A percentile compares a stretch with the other conserved stretches of the same genome.
These are phyloP conservation scores for Nelumbo lutea DNA, from an alignment of 164 flowering plant genomes.

Conservation along the genomic window DNA sequence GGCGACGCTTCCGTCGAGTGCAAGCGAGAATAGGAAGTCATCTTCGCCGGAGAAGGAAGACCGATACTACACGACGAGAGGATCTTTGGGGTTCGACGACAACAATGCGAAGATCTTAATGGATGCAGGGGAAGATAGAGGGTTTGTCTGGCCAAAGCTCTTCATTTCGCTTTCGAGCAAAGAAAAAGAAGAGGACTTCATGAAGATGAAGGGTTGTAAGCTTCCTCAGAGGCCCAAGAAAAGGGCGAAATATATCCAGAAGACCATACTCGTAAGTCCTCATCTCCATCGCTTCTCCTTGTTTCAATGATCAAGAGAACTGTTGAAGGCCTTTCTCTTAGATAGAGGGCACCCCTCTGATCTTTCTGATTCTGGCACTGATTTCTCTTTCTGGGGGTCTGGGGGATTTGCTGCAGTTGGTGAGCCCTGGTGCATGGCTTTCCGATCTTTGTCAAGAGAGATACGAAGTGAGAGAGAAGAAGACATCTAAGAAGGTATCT, in stretches of 20 bases:
- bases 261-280: conserved; percentile 36
- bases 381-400: background rate
- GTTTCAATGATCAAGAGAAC: background rate
- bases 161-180: background rate
- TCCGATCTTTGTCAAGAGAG: conserved; percentile 51
- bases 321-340: background rate
- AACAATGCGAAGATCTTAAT: conserved; percentile 26
- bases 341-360: background rate
- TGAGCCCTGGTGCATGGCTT: conserved; percentile 59
- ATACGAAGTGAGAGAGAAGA: conserved; percentile 65
- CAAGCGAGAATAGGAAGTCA: conserved; percentile 12
- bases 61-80: conserved; percentile 45
- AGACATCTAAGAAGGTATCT: conserved; percentile 46
- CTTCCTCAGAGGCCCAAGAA: conserved; percentile 2
- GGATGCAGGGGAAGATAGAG: conserved; percentile 27
- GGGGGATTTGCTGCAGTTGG: conserved; percentile 29
- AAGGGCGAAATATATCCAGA: conserved; percentile 43
- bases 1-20: background rate
- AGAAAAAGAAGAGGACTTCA: background rate
- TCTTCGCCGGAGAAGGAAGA: conserved; percentile 40
- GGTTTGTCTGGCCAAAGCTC: background rate
- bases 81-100: conserved; percentile 40
- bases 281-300: background rate
- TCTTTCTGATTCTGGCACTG: background rate
- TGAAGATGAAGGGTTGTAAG: background rate